Evolutionary conservation across 352 stramenopile genomes (phyloP).

Genomic region (Elongisporangium undulatum): DNA sequence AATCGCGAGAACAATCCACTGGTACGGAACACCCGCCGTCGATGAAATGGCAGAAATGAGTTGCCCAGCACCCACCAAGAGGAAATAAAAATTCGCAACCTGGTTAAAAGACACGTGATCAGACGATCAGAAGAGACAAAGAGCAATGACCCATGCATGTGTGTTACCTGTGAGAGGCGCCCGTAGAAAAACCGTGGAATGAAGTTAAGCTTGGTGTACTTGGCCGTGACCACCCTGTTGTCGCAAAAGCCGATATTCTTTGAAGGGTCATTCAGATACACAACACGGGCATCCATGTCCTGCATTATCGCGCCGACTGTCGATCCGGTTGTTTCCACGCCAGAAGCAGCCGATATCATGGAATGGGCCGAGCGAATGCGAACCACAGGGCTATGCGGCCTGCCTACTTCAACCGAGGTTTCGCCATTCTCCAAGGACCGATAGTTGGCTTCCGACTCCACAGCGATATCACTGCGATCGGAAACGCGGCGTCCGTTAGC

Average conservation of each 20-base stretch:
- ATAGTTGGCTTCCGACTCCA: constrained; percentile 19
- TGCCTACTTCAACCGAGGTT: background rate
- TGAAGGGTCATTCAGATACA: constrained; percentile 66
- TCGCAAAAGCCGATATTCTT: constrained; percentile 71
- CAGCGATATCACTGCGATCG: constrained; percentile 14
- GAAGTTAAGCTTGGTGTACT: constrained; percentile 89
- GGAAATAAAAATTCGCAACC: constrained; percentile 88
- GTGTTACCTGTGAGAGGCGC: constrained; percentile 65
- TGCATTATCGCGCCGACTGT: background rate
- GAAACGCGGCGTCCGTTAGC: background rate
- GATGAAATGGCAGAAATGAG: constrained; percentile 85
- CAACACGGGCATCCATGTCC: constrained; percentile 20
- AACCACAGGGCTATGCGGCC: background rate
- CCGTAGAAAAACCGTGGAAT: constrained; percentile 83
- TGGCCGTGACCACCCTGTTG: constrained; percentile 81
- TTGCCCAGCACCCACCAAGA: constrained; percentile 83
- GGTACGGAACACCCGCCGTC: constrained; percentile 77
- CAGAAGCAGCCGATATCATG: background rate
- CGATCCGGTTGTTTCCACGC: background rate
- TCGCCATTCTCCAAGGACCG: constrained; percentile 16
- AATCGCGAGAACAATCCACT: constrained; percentile 82
- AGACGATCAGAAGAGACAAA: background rate
- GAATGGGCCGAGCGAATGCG: background rate
- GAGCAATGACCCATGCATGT: background rate
- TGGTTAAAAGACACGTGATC: background rate